These are phyloP conservation scores for Colletotrichum gigasporum DNA, from an alignment of 2,329 filamentous ascomycete genomes.

Conservation along the genomic window DNA sequence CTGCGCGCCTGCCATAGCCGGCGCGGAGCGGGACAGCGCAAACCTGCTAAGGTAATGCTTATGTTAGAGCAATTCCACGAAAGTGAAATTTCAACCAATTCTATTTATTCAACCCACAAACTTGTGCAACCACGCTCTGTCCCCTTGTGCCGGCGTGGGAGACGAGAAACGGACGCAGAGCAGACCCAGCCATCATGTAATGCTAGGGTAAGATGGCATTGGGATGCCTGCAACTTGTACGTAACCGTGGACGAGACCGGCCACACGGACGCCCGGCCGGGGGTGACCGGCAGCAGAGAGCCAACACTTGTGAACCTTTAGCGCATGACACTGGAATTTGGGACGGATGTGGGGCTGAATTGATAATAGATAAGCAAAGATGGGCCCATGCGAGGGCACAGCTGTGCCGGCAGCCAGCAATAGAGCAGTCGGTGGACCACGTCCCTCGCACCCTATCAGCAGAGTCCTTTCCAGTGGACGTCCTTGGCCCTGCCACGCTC, in stretches of 20 bases:
- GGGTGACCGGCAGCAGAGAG: constrained; percentile 1
- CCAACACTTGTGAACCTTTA: too few species aligned
- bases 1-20: not conserved
- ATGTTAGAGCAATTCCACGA: constrained; percentile 16
- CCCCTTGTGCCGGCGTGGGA: too few species aligned
- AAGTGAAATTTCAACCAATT: not conserved
- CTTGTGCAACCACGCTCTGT: too few species aligned
- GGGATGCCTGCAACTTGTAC: constrained; percentile 4
- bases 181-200: not conserved
- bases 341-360: not conserved
- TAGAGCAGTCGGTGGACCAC: too few species aligned
- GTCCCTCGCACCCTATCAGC: too few species aligned
- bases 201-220: not conserved
- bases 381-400: too few species aligned
- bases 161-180: not conserved
- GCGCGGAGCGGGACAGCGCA: constrained; percentile 4
- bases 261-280: not conserved
- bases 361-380: too few species aligned
- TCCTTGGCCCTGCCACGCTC: too few species aligned
- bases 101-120: not conserved
- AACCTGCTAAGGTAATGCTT: constrained; percentile 25
- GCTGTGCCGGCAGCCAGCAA: too few species aligned
- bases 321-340: too few species aligned
- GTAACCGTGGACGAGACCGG: constrained; percentile 17
- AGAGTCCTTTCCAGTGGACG: too few species aligned